phyloP scores from a whole-genome alignment of 2,329 filamentous ascomycete genomes.

The Hirsutella thompsonii region DNA sequence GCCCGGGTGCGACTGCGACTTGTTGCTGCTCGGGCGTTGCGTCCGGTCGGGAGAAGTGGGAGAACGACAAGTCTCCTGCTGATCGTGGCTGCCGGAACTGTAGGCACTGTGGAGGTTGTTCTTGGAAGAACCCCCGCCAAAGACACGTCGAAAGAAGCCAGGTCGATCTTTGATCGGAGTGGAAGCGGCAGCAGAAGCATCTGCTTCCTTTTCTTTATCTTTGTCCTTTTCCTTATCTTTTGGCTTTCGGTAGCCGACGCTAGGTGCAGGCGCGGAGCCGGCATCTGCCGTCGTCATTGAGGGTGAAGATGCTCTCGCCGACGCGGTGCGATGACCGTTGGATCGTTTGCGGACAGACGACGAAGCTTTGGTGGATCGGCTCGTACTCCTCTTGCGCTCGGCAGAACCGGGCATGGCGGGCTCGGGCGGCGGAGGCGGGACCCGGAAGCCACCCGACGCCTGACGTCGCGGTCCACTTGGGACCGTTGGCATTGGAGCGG shows the following conservation, averaged over 20 bases:
- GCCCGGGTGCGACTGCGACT: slow-evolving; percentile 15
- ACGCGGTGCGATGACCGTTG: slow-evolving; percentile 11
- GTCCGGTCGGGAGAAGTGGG: slow-evolving; percentile 20
- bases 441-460: slow-evolving; percentile 19
- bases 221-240: slow-evolving; percentile 45
- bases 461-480: slow-evolving; percentile 60
- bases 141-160: slow-evolving; percentile 89
- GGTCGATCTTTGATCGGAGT: slow-evolving; percentile 51
- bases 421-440: slow-evolving; percentile 23
- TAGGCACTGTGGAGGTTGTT: slow-evolving; percentile 21
- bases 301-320: slow-evolving; percentile 4
- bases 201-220: slow-evolving; percentile 34
- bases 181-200: slow-evolving; percentile 28
- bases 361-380: slow-evolving; percentile 40
- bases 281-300: slow-evolving; percentile 23
- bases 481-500: slow-evolving; percentile 75
- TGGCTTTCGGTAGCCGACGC: slow-evolving; percentile 45
- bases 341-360: slow-evolving; percentile 18
- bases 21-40: slow-evolving; percentile 15
- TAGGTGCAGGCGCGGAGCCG: slow-evolving; percentile 44
- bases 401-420: slow-evolving; percentile 24
- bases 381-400: slow-evolving; percentile 43
- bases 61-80: slow-evolving; percentile 4
- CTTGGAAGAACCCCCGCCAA: slow-evolving; percentile 55
- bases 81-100: not conserved